Conservation (phyloP, 805 yeast species). For the Wickerhamiella vanderwaltii region DNA sequence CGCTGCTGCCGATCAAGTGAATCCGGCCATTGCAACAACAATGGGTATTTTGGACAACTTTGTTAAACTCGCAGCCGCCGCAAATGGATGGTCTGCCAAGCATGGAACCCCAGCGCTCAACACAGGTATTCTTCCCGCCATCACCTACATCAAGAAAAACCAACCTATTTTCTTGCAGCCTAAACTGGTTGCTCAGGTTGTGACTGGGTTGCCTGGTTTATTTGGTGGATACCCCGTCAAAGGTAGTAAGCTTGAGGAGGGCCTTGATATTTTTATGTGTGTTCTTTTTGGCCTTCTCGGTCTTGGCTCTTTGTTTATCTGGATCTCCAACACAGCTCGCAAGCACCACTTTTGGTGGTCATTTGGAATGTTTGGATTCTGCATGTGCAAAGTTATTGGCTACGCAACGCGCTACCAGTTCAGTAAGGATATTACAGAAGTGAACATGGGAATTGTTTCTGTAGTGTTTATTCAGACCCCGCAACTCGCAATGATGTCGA, state of each 20-base stretch:
- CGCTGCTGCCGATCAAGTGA: not conserved
- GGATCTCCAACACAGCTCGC: slow-evolving; percentile 36
- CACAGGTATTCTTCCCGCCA: slow-evolving; percentile 23
- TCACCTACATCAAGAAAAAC: slow-evolving; percentile 15
- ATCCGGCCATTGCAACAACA: slow-evolving; percentile 8
- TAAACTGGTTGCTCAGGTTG: slow-evolving; percentile 16
- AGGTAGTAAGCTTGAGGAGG: slow-evolving; percentile 35
- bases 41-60: slow-evolving; percentile 8
- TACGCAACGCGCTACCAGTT: slow-evolving; percentile 47
- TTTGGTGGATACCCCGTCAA: slow-evolving; percentile 44
- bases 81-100: slow-evolving; percentile 11
- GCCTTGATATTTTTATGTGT: slow-evolving; percentile 47
- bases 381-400: slow-evolving; percentile 44
- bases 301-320: slow-evolving; percentile 38
- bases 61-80: not conserved
- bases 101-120: slow-evolving; percentile 20
- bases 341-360: slow-evolving; percentile 51
- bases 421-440: slow-evolving; percentile 39
- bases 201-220: slow-evolving; percentile 26
- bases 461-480: slow-evolving; percentile 47
- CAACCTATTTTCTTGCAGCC: slow-evolving; percentile 14
- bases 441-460: slow-evolving; percentile 43
- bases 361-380: slow-evolving; percentile 42
- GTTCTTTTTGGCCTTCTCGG: slow-evolving; percentile 40
- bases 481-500: slow-evolving; percentile 43